Conservation (phyloP, 805 yeast species). For the Wickerhamiella shivajii region DNA sequence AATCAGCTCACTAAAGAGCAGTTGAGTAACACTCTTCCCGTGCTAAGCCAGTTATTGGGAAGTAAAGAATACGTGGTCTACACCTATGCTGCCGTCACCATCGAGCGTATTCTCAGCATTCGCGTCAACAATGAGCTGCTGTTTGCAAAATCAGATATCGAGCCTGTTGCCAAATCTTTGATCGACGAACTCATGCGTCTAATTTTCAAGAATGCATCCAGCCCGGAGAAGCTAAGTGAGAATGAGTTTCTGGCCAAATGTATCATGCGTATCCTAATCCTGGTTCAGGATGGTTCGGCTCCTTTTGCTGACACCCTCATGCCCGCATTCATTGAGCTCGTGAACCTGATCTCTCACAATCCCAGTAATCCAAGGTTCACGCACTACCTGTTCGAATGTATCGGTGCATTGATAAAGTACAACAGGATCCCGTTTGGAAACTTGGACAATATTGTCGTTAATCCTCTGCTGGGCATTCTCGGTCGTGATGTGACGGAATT, state of each 20-base stretch:
- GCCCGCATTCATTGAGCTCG: slow-evolving; percentile 52
- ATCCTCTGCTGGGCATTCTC: slow-evolving; percentile 50
- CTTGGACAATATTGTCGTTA: slow-evolving; percentile 43
- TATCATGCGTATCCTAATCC: slow-evolving; percentile 65
- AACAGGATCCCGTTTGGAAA: slow-evolving; percentile 25
- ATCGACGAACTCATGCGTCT: slow-evolving; percentile 52
- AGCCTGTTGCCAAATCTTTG: slow-evolving; percentile 42
- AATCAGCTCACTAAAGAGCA: slow-evolving; percentile 85
- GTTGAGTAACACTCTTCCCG: slow-evolving; percentile 61
- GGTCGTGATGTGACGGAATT: slow-evolving; percentile 86
- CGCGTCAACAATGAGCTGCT: slow-evolving; percentile 41
- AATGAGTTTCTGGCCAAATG: slow-evolving; percentile 88
- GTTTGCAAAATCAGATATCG: slow-evolving; percentile 60
- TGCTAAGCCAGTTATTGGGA: slow-evolving; percentile 54
- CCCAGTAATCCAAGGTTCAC: slow-evolving; percentile 93
- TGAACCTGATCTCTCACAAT: slow-evolving; percentile 59
- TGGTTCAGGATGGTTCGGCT: slow-evolving; percentile 39
- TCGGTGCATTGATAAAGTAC: slow-evolving; percentile 59
- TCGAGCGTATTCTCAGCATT: slow-evolving; percentile 74
- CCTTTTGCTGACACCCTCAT: slow-evolving; percentile 30
- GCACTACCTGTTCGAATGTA: slow-evolving; percentile 79
- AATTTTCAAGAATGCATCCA: slow-evolving; percentile 40
- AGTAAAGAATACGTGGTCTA: slow-evolving; percentile 65
- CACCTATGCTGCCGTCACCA: slow-evolving; percentile 86
- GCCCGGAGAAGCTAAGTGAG: slow-evolving; percentile 88